phyloP scores from a whole-genome alignment of 2,329 filamentous ascomycete genomes.

The Diaporthe batatas region DNA sequence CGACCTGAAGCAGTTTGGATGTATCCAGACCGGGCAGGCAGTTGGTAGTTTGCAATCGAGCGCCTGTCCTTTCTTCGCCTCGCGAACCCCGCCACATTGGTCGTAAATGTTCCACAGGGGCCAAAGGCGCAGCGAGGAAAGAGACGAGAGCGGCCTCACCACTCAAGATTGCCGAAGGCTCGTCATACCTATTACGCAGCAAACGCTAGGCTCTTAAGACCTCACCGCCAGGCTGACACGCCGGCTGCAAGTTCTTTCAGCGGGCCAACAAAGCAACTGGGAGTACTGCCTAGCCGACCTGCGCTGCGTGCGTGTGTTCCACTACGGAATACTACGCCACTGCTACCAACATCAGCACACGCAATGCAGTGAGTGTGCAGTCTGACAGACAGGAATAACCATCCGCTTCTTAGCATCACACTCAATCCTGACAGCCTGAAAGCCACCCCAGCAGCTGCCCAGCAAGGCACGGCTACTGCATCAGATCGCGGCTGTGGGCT shows the following conservation, averaged over 20 bases:
- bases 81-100: background rate
- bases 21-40: background rate
- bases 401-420: background rate
- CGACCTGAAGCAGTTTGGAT: background rate
- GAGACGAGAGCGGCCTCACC: constrained; percentile 1
- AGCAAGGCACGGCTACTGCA: background rate
- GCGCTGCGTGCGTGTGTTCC: background rate
- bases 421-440: background rate
- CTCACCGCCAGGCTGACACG: constrained; percentile 38
- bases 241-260: background rate
- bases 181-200: constrained; percentile 23
- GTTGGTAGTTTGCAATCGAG: background rate
- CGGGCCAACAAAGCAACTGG: constrained; percentile 10
- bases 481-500: constrained; percentile 13
- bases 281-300: background rate
- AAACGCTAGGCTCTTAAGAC: constrained; percentile 23
- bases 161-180: constrained; percentile 29
- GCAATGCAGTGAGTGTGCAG: background rate
- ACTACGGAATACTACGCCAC: background rate
- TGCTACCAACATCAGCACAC: background rate
- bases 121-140: background rate
- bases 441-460: background rate
- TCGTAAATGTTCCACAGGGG: background rate
- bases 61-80: background rate
- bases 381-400: constrained; percentile 17